Base-by-base conservation (phyloP, 2,329 filamentous ascomycete species). In the Fusarium lyarnte region DNA sequence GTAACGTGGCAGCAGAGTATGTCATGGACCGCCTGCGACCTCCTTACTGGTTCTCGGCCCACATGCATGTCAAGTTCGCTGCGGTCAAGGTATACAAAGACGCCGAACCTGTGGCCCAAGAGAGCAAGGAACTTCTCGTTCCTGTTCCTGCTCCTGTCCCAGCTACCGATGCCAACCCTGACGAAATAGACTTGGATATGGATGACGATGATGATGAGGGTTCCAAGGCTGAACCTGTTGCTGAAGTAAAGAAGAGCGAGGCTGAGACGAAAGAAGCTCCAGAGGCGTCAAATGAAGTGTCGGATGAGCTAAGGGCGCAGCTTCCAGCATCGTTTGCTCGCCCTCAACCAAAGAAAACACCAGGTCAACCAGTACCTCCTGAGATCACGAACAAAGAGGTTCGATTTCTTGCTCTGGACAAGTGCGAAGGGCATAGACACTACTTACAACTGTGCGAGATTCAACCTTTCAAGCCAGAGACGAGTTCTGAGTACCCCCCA, bases 21-120 rank as follows among this genome's bases (percentile, higher is more conserved):
- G 91, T 97, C 25, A 88, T 98, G 82, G 91, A 97, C 78, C 88
- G 93, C 35, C 82, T 99, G 58, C 87, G 94, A 58, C 96, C 96
- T 14, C 87, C 88, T 0, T 92, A 94, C 79, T 99, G 96, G 96
- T 98, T 98, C 79, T 92, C 93, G 41, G 96, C 95, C 6, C 96
- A 99, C 82, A 82, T 98, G 83, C 96, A 99, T 81, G 91, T 93
- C 84, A 97, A 95, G 79, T 98, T 92, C 79, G 82, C 91, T 2
- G 96, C 95, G 2, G 80, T 90, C 70, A 92, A 88, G 79, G 83
- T 71, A n/a, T 91, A 90, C 63, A 72, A 81, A 52, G 77, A 90
- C 69, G 79, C 81, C 21, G 77, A 84, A 31, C 29, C 46, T 38
- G 45, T 63, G 16, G 49, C 45, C 8, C 75, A 76, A 29, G n/a